Evolutionary conservation across 768 basidiomycete genomes (phyloP), one percentile per base, ranked within the genome.

Genomic region (Daedalea quercina): DNA sequence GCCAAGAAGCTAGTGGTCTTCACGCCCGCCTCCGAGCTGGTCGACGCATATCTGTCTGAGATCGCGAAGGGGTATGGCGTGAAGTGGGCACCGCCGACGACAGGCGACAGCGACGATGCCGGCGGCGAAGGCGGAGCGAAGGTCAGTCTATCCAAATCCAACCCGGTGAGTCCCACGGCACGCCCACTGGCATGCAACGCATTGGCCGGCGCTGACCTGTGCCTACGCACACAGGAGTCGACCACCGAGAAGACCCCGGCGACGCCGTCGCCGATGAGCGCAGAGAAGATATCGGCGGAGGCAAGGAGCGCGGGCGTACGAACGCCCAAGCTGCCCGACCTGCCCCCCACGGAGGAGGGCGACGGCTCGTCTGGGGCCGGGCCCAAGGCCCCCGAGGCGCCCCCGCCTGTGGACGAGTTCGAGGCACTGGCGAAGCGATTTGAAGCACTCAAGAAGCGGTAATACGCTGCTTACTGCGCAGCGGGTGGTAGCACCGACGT

Each of bases 31-130:
- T 26, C 74, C 7, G 78, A 81, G 26, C 76, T 97, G 6, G 90
- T 98, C 9, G 86, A 96, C 60, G 90, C 80, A 17, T 98, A 97
- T 69, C 74, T 97, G 15, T 70, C 70, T 46, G 94, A 96, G 69
- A 97, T 98, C 58, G 87, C 93, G 1, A 89, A 82, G 65, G 92
- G 84, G 9, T 97, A 96, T 62, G 79, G 81, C 12, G 78, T 94
- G 13, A 69, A 75, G 40, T 94, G 88, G 87, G 62, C 73, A 3
- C 67, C 82, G 25, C 68, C 75, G 28, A 55, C 58, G 44, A 52
- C 50, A 1, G 56, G 50, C n/a, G 64, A 60, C 24, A 60, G 67
- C 50, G 66, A 63, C 6, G 60, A 60, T 17, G 59, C 53, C 31
- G 64, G 57, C 17, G 62, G 51, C 40, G 58, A 61, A 46, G 70